These are phyloP conservation scores for Gautieria morchelliformis DNA, from an alignment of 768 basidiomycete species.

Conservation along the genomic window DNA sequence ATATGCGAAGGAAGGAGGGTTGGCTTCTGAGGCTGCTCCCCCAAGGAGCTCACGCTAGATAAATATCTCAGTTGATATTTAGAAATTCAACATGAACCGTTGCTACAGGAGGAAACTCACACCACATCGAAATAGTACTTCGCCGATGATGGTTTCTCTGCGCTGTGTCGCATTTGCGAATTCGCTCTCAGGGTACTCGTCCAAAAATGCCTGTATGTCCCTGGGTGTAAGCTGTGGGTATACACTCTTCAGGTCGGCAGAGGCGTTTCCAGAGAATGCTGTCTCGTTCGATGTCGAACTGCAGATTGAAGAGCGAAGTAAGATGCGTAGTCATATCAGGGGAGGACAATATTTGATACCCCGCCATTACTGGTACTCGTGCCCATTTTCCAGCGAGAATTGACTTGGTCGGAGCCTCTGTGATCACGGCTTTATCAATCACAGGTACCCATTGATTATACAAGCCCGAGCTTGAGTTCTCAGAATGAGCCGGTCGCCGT, in stretches of 20 bases:
- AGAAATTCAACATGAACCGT: neutral
- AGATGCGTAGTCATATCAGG: neutral
- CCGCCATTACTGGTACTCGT: constrained; percentile 47
- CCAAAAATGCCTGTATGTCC: constrained; percentile 19
- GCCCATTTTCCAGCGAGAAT: constrained; percentile 37
- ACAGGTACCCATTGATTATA: constrained; percentile 46
- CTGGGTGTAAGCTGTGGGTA: constrained; percentile 36
- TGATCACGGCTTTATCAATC: constrained; percentile 42
- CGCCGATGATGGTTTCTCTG: constrained; percentile 39
- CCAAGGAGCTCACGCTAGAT: constrained; percentile 39
- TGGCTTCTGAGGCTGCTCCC: constrained; percentile 25
- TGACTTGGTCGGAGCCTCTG: constrained; percentile 38
- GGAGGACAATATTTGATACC: constrained; percentile 26
- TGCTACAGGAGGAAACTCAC: constrained; percentile 26
- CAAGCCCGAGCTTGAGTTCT: constrained; percentile 23
- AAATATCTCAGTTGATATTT: neutral
- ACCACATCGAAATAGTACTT: constrained; percentile 41
- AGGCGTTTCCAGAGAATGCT: constrained; percentile 31
- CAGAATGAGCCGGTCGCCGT: no score
- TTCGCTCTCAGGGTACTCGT: constrained; percentile 26
- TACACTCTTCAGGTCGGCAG: constrained; percentile 27
- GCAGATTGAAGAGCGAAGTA: neutral
- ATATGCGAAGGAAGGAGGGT: constrained; percentile 38
- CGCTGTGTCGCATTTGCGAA: constrained; percentile 35
- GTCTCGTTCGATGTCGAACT: constrained; percentile 56